phyloP scores from a whole-genome alignment of 768 basidiomycete genomes.

The Podaxis sp. region DNA sequence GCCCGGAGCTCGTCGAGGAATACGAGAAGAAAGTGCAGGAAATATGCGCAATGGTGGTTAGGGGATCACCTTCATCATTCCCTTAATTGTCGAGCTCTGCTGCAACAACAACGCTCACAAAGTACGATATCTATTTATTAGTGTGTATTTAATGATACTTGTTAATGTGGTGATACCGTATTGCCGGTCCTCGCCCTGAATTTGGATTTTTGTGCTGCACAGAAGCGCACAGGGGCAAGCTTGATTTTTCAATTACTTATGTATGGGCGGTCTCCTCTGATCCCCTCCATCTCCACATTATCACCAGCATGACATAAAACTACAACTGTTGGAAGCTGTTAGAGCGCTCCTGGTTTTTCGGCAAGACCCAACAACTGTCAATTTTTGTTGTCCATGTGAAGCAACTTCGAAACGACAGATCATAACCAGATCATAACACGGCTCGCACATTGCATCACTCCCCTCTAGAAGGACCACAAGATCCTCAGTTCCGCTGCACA shows the following conservation, averaged over 20 bases:
- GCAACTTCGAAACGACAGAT: too few species aligned
- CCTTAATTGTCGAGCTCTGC: neutral
- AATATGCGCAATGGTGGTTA: conserved; percentile 3
- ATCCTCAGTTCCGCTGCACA: neutral
- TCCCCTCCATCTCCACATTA: neutral
- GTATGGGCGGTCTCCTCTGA: too few species aligned
- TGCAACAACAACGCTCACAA: neutral
- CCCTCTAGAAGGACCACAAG: neutral
- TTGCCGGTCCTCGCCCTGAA: neutral
- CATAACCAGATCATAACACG: too few species aligned
- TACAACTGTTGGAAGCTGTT: neutral
- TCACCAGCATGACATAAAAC: neutral
- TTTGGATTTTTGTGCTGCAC: neutral
- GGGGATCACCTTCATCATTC: neutral
- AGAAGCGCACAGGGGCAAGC: neutral
- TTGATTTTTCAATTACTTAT: neutral
- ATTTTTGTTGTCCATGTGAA: neutral
- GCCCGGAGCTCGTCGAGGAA: conserved; percentile 7
- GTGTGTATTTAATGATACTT: neutral
- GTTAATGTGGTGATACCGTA: neutral
- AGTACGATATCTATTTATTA: neutral
- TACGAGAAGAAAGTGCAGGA: conserved; percentile 10
- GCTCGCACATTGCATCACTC: neutral
- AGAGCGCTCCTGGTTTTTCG: neutral
- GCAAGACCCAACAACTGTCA: neutral